Evolutionary conservation across 202 grass and related monocot genomes (phyloP).

Genomic region (Setaria viridis): DNA sequence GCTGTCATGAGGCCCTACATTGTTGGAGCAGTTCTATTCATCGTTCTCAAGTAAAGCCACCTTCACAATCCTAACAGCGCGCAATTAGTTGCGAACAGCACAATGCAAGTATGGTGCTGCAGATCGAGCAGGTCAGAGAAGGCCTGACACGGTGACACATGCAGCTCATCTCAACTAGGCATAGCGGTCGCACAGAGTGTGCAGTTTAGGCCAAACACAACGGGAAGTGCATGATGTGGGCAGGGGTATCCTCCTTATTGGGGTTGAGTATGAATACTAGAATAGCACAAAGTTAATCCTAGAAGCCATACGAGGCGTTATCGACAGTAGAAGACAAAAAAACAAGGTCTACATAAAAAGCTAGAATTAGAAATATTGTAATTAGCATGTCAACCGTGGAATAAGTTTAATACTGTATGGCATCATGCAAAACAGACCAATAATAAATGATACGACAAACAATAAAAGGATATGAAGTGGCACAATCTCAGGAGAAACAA

Average conservation of each 20-base stretch:
- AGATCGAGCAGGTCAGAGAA: not conserved
- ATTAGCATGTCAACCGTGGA: not conserved
- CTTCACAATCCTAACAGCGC: not conserved
- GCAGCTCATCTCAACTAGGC: not conserved
- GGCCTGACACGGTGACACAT: not conserved
- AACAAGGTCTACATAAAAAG: not conserved
- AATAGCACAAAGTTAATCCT: not conserved
- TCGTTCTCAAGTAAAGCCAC: not conserved
- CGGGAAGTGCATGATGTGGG: not conserved
- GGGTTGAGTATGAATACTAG: not conserved
- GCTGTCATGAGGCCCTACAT: not conserved
- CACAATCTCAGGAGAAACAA: not conserved
- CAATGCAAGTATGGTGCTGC: not conserved
- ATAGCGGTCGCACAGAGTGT: not conserved
- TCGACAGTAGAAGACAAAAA: slow-evolving; percentile 2
- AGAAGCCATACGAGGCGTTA: not conserved
- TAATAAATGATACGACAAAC: not conserved
- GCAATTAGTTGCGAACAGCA: not conserved
- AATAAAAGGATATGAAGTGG: not conserved
- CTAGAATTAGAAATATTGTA: not conserved
- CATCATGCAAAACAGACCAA: slow-evolving; percentile 24
- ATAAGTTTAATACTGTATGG: not conserved
- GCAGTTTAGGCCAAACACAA: not conserved
- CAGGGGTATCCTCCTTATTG: slow-evolving; percentile 1
- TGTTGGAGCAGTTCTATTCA: not conserved